Evolutionary conservation across 2,329 filamentous ascomycete species (phyloP).

Genomic region (Amphichorda felina): DNA sequence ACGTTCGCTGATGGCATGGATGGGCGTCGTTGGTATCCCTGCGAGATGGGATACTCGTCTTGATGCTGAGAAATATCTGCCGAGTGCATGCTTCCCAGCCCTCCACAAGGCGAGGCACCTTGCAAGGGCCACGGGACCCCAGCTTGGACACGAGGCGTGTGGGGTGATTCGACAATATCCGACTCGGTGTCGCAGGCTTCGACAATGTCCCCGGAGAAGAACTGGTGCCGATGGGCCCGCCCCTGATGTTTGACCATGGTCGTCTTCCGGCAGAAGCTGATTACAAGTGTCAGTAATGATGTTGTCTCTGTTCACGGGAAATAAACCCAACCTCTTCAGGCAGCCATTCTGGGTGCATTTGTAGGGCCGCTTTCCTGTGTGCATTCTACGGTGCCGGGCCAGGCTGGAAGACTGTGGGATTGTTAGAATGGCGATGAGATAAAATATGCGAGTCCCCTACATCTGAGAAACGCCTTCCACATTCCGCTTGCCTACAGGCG

Average conservation of each 20-base stretch:
- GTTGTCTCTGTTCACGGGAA: not conserved
- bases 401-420: constrained; percentile 46
- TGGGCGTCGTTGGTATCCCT: too few species aligned
- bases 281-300: constrained; percentile 8
- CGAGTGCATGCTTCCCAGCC: too few species aligned
- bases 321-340: constrained; percentile 40
- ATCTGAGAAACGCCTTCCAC: constrained; percentile 59
- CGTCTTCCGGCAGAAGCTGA: constrained; percentile 59
- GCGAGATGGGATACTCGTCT: too few species aligned
- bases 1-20: too few species aligned
- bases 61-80: too few species aligned
- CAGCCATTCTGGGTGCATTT: constrained; percentile 50
- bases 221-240: constrained; percentile 30
- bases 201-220: not conserved
- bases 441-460: constrained; percentile 29
- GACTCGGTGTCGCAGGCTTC: not conserved
- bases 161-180: not conserved
- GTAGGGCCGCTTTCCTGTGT: constrained; percentile 56
- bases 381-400: constrained; percentile 52
- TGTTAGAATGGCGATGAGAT: not conserved
- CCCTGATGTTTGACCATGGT: constrained; percentile 59
- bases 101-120: not conserved
- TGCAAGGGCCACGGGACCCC: not conserved
- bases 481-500: constrained; percentile 46
- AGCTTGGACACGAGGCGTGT: not conserved